phyloP scores from a whole-genome alignment of 805 yeast species.

The Metschnikowia aberdeeniae region DNA sequence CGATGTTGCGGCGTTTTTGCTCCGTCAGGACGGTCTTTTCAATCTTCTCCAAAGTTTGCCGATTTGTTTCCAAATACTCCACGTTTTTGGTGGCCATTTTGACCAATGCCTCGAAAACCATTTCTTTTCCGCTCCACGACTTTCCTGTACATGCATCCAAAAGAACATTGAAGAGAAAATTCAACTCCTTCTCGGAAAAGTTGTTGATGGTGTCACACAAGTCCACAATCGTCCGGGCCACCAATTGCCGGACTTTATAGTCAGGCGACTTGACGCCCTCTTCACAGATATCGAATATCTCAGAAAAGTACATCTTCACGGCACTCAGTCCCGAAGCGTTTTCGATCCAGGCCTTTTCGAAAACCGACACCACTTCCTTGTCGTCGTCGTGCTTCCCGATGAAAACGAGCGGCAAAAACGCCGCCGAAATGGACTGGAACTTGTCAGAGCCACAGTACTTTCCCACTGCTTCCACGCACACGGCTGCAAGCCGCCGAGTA shows the following conservation, averaged over 20 bases:
- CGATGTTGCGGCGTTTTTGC: conserved; percentile 60
- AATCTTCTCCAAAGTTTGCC: conserved; percentile 31
- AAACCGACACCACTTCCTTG: conserved; percentile 42
- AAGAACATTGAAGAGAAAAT: conserved; percentile 47
- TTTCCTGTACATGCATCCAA: conserved; percentile 67
- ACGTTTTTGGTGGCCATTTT: conserved; percentile 48
- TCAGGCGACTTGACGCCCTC: conserved; percentile 51
- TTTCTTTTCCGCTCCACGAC: conserved; percentile 86
- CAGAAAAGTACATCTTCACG: conserved; percentile 61
- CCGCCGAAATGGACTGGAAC: conserved; percentile 57
- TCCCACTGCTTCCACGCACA: conserved; percentile 62
- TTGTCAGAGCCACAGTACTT: conserved; percentile 59
- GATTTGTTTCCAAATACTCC: conserved; percentile 24
- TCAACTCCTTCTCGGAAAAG: conserved; percentile 15
- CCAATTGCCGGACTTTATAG: conserved; percentile 62
- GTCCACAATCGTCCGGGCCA: conserved; percentile 63
- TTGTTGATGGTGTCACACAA: conserved; percentile 45
- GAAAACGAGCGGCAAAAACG: conserved; percentile 74
- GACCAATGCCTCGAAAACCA: conserved; percentile 66
- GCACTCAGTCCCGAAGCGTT: conserved; percentile 69
- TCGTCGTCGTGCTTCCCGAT: conserved; percentile 68
- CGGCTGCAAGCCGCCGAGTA: conserved; percentile 49
- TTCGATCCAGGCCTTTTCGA: conserved; percentile 72
- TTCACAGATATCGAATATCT: conserved; percentile 54
- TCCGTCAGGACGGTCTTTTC: conserved; percentile 51